Conservation (phyloP, 495 filamentous ascomycete species). For the Cairneyella variabilis region DNA sequence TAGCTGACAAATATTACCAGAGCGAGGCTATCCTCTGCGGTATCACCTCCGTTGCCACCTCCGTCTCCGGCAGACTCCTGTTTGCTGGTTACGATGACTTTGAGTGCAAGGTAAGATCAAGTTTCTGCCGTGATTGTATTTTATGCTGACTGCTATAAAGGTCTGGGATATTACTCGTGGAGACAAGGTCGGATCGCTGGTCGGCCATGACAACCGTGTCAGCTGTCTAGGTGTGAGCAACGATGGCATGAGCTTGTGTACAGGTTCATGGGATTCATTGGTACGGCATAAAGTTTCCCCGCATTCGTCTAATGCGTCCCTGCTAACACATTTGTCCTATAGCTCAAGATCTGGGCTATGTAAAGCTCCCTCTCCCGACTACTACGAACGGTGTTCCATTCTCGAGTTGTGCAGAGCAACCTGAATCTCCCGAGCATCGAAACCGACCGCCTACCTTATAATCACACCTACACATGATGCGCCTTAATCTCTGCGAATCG, state of each 20-base stretch:
- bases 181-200: slow-evolving; percentile 92
- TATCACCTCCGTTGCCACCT: slow-evolving; percentile 97
- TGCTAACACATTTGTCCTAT: slow-evolving; percentile 14
- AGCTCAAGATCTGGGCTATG: slow-evolving; percentile 85
- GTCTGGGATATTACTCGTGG: slow-evolving; percentile 97
- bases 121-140: background rate
- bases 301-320: background rate
- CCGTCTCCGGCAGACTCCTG: slow-evolving; percentile 89
- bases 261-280: slow-evolving; percentile 98
- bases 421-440: slow-evolving; percentile 1
- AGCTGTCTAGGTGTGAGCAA: slow-evolving; percentile 98
- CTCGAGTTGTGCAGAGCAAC: slow-evolving; percentile 19
- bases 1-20: slow-evolving; percentile 42
- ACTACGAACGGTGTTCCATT: slow-evolving; percentile 11
- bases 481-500: slow-evolving; percentile 41
- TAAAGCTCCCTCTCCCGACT: slow-evolving; percentile 15
- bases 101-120: slow-evolving; percentile 86
- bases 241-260: slow-evolving; percentile 98
- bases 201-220: slow-evolving; percentile 97
- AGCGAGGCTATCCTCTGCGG: slow-evolving; percentile 96
- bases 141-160: slow-evolving; percentile 41
- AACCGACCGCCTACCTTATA: background rate
- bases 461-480: slow-evolving; percentile 26
- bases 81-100: slow-evolving; percentile 99
- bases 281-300: slow-evolving; percentile 52